Evolutionary conservation across 2,329 filamentous ascomycete species (phyloP).

Genomic region (Venturia aucupariae): DNA sequence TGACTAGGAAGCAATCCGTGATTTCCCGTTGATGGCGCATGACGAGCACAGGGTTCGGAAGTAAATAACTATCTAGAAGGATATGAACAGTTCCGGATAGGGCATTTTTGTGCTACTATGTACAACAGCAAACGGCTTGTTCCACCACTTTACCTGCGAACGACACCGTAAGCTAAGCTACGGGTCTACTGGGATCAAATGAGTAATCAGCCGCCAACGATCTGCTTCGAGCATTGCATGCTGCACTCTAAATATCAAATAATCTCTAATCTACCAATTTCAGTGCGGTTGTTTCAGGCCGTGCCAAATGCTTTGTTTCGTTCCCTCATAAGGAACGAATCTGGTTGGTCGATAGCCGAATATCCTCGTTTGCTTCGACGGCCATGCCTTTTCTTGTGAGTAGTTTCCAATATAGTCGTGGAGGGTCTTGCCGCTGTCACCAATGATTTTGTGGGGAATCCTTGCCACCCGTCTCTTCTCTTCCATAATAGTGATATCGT

Average conservation of each 20-base stretch:
- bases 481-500: not conserved
- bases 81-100: no score
- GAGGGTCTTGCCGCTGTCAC: not conserved
- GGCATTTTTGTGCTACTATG: not conserved
- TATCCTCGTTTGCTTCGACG: not conserved
- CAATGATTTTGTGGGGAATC: not conserved
- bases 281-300: not conserved
- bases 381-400: not conserved
- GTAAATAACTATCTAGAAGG: no score
- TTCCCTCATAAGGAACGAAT: not conserved
- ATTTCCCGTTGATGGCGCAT: no score
- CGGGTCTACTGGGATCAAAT: not conserved
- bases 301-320: not conserved
- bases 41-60: no score
- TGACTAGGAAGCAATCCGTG: no score
- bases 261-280: no score
- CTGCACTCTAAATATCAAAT: not conserved
- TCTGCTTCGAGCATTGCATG: not conserved
- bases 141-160: not conserved
- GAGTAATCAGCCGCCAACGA: not conserved
- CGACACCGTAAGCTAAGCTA: not conserved
- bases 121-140: not conserved
- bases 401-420: not conserved
- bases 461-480: not conserved
- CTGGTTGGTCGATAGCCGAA: not conserved